Evolutionary conservation across 116 monocot species (phyloP), one percentile per base, ranked within the genome.

Genomic region (Trichopus zeylanicus): DNA sequence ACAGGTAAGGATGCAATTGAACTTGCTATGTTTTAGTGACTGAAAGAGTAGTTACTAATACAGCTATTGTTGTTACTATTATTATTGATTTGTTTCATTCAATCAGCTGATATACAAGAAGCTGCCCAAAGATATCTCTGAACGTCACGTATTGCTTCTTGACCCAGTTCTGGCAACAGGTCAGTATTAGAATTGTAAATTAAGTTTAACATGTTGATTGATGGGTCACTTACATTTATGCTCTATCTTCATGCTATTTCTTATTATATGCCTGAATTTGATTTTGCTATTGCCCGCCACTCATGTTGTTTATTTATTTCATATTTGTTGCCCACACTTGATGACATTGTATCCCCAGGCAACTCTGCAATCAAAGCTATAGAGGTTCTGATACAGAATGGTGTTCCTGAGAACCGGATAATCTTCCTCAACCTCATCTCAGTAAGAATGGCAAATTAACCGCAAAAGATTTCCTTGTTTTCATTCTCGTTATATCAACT

Each of bases 91-190:
- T 55, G 22, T 29, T 31, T 27, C 56, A 46, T 75, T 1, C 25
- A 61, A 72, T 59, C 83, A 95, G 95, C 87, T 95, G 38, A 90
- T 95, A 53, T 95, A 95, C 75, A 70, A 90, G 64, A 95, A 95
- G 64, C 51, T 95, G 56, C 95, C 95, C 6, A 72, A 77, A 16
- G 95, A 95, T 73, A 95, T 95, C 28, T 81, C 90, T 55, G 95
- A 95, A 48, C 75, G 90, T 10, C 95, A 84, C 75, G 95, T 95
- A 64, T 67, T 95, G 38, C 87, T 95, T 58, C 83, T 95, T 57
- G 95, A 95, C 56, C 95, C 95, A 51, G 95, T 95, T 26, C 95
- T 95, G 56, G 95, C 61, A 61, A 95, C 95, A 77, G 95, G 95
- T 87, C 32, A 55, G 29, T 63, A 13, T 57, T 7, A 24, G 19